Evolutionary conservation across 2,329 filamentous ascomycete genomes (phyloP), one percentile per base, ranked within the genome.

Genomic region (Ascocoryne sarcoides): DNA sequence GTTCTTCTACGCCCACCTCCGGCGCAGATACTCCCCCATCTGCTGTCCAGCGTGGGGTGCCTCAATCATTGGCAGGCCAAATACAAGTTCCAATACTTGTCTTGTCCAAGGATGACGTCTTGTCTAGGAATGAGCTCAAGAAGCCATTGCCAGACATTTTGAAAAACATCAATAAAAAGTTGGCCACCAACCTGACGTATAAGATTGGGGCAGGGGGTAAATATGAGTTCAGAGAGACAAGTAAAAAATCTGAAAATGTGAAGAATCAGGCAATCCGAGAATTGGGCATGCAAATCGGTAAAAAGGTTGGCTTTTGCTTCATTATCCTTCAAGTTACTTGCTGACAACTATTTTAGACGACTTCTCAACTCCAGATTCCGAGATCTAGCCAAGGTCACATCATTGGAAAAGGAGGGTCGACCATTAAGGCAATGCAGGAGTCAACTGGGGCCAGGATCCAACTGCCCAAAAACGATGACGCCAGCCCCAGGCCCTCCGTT

Each of bases 151-250:
- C 78, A 21, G 90, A 96, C 51, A 81, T 92, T 50, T 69, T 95
- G 58, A 84, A 86, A 60, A 88, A 95, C 50, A 85, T 96, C 65
- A 95, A 94, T 66, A 85, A 83, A 65, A 85, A 83, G 59, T 94
- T 86, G 45, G 88, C 90, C 60, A 88, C 89, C 43, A 85, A 79
- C 52, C 77, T 98, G 51, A 81, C 83, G 52, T 82, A 89, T 71
- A 76, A 76, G 43, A 75, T 76, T 44, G 78, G 80, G n/a, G 74
- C 79, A 47, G 80, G 76, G 48, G 85, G 84, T 16, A 74, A 75
- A 28, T 71, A 88, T 52, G 79, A 82, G 53, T 93, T 98, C 58
- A 84, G 90, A 62, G 88, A 87, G 35, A 82, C 79, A 49, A 90
- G 92, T 43, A 82, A 87, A 43, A 79, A 82, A 44, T 85, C 93